phyloP scores from a whole-genome alignment of 2,329 filamentous ascomycete genomes.

The Fusarium liriodendri region DNA sequence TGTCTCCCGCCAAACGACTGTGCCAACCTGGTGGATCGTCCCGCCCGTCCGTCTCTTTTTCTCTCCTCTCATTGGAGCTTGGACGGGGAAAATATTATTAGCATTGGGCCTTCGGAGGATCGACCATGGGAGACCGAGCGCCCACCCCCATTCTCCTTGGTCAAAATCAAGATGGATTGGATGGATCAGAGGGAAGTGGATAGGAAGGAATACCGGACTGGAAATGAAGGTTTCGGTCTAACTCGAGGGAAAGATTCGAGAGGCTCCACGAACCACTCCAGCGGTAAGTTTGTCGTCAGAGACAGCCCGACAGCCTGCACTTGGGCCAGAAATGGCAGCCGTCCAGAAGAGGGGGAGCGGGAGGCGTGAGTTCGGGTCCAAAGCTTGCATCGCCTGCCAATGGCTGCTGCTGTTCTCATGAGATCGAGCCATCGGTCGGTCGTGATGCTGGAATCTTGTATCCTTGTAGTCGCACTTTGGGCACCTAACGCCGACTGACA shows the following conservation, averaged over 20 bases:
- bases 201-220: constrained; percentile 13
- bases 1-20: constrained; percentile 31
- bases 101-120: constrained; percentile 23
- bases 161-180: constrained; percentile 20
- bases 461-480: background rate
- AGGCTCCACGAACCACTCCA: constrained; percentile 37
- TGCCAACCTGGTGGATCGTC: constrained; percentile 41
- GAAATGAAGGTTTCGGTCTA: constrained; percentile 29
- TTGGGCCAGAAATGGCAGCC: background rate
- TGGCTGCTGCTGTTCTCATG: background rate
- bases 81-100: constrained; percentile 28
- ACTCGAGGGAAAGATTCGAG: constrained; percentile 20
- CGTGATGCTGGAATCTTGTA: constrained; percentile 7
- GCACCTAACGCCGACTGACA: constrained; percentile 12
- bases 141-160: constrained; percentile 21
- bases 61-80: constrained; percentile 36
- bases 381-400: background rate
- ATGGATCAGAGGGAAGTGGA: background rate
- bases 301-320: background rate
- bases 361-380: constrained; percentile 4
- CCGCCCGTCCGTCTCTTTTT: constrained; percentile 20
- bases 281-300: constrained; percentile 40
- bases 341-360: constrained; percentile 13
- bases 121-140: constrained; percentile 14
- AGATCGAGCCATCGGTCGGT: constrained; percentile 12